Base-by-base conservation (phyloP, 108 stramenopile species). In the Pelagomonas calceolata region DNA sequence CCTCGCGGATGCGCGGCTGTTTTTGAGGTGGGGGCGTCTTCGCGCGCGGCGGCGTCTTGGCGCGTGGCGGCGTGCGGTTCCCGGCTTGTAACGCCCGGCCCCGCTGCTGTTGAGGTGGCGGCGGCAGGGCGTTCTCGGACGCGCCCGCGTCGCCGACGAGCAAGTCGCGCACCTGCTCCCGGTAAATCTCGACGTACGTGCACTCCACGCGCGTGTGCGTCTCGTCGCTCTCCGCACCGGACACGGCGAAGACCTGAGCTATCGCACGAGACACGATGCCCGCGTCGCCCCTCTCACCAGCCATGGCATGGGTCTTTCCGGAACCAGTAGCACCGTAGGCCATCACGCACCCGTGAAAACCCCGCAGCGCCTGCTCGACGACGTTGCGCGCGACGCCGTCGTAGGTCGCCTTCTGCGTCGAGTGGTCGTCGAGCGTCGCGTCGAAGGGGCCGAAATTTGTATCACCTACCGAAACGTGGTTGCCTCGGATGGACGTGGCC, bases 341-440 rank as follows among this genome's bases (percentile, higher is more conserved):
- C 17, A 79, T 64, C n/a, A 79, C 66, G n/a, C 74, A 75, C 29
- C 71, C 78, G 36, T 79, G 67, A 65, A 75, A 79, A 21, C 78
- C 78, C 31, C 66, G 70, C 7, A 79, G 73, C 4, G 67, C 70
- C 21, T 30, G 64, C 14, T n/a, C 39, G 18, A 81, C 34, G 63
- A 81, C 68, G 31, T 45, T 63, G 34, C 29, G 30, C 0, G 34
- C 81, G 36, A 77, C 34, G 18, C 16, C 68, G 29, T 75, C 81
- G 43, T 78, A 81, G 3, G 78, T 46, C 26, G 63, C 66, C 5
- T 45, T 39, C 32, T 79, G 51, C 7, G 3, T 12, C 7, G 7
- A 17, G 51, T 26, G 21, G 21, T 17, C 7, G 51, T 3, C 51
- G 51, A 60, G 51, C 21, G 26, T 26, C 51, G 51, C 51, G 51